Base-by-base conservation (phyloP, 192 early-diverging fungal genomes). In the Radiomyces spectabilis region DNA sequence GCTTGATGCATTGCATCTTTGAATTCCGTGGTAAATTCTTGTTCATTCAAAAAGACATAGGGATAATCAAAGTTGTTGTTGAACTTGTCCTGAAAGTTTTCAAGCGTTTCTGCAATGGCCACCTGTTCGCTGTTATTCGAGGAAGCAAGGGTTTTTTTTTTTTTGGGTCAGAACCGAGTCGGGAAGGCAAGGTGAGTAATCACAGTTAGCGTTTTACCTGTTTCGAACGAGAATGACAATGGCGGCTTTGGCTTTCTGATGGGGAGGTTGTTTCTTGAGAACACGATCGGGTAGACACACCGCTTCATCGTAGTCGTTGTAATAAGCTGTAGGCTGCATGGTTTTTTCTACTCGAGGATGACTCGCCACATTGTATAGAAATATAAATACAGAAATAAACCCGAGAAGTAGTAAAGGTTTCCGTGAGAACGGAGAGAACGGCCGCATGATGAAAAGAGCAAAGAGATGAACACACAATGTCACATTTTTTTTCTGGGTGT, bases 21-120 rank as follows among this genome's bases (percentile, higher is more conserved):
- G 56, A 91, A 91, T 53, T 84, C 69, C 1, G 80, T 75, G 18
- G 83, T 70, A 39, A 90, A 89, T 1, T 80, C 84, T 33, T 68
- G 73, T 45, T 91, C 81, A 73, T 89, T 91, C 22, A 91, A 56
- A 56, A 90, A 89, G 7, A 91, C 80, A 67, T 89, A 91, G n/a
- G 88, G 88, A 61, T 91, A 91, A 51, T 83, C 62, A 72, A 76
- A 88, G 9, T 79, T 71, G 49, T 60, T 67, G 70, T 90, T 90
- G 69, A 89, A 89, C 34, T 77, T 74, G 55, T 82, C 69, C 55
- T 90, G 78, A 13, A 90, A 55, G 40, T 84, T 74, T 6, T 65
- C 59, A 5, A 90, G 65, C 0, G 84, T 52, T 24, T 59, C 57
- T 26, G 66, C 67, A 47, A 87, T 55, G 5, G 63, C 79, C 37